These are phyloP conservation scores for Babesia sp. DNA, from an alignment of 169 alveolate species.

Conservation along the genomic window DNA sequence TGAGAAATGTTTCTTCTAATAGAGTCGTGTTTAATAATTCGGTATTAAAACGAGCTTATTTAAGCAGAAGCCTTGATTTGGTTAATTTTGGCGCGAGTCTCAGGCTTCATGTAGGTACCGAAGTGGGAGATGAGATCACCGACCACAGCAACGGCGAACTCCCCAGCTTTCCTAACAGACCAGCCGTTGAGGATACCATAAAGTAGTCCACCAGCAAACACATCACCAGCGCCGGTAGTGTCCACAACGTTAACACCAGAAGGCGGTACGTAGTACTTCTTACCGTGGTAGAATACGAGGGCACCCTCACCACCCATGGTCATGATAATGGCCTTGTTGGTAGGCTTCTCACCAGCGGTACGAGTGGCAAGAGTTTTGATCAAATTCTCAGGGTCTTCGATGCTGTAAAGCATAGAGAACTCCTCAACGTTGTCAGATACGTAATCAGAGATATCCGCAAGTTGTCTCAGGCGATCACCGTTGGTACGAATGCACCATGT, in stretches of 20 bases:
- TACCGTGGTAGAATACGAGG: neutral
- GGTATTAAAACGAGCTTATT: too few species aligned
- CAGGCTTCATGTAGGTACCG: neutral
- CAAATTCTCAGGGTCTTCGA: neutral
- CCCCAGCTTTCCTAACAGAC: conserved; percentile 6
- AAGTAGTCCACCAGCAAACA: neutral
- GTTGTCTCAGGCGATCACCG: neutral
- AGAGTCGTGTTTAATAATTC: too few species aligned
- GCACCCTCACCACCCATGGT: conserved; percentile 2
- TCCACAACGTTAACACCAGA: conserved; percentile 3
- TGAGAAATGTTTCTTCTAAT: too few species aligned
- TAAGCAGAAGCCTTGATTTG: neutral
- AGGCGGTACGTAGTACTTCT: conserved; percentile 1
- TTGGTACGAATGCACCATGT: conserved; percentile 7
- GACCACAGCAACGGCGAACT: neutral
- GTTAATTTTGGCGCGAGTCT: neutral
- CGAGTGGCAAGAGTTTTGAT: neutral
- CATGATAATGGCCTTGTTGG: neutral
- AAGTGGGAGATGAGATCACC: conserved; percentile 15
- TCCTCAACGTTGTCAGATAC: conserved; percentile 12
- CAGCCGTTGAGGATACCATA: conserved; percentile 3
- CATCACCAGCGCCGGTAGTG: conserved; percentile 24
- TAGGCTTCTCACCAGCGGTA: neutral
- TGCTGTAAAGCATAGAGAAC: neutral
- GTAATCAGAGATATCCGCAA: conserved; percentile 1